phyloP scores from a whole-genome alignment of 345 rosid genomes.

The Dipteronia sinensis region DNA sequence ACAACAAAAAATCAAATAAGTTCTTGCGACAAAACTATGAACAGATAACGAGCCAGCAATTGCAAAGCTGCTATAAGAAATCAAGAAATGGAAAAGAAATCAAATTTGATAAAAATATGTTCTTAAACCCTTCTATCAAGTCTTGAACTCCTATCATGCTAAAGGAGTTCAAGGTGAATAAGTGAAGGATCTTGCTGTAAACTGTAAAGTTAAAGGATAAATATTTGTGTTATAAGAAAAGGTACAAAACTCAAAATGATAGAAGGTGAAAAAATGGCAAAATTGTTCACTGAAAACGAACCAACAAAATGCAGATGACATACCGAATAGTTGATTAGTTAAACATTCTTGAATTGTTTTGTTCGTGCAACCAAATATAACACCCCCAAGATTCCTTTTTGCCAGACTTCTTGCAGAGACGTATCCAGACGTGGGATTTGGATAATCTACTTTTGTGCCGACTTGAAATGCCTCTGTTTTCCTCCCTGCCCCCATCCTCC shows the following conservation, averaged over 20 bases:
- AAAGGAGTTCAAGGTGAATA: background rate
- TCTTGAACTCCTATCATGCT: background rate
- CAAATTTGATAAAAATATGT: background rate
- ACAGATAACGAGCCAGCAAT: constrained; percentile 14
- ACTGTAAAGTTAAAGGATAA: background rate
- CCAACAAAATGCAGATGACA: constrained; percentile 23
- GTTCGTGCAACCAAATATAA: constrained; percentile 70
- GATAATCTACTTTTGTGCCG: constrained; percentile 11
- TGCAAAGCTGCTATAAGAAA: constrained; percentile 13
- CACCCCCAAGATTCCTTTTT: constrained; percentile 66
- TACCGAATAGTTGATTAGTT: constrained; percentile 66
- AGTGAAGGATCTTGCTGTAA: background rate
- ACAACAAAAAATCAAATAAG: constrained; percentile 2
- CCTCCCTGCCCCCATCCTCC: constrained; percentile 57
- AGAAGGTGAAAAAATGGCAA: background rate
- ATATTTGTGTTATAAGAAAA: background rate
- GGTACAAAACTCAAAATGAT: background rate
- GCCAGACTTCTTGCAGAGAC: constrained; percentile 43
- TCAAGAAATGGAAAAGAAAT: background rate
- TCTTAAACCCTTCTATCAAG: background rate
- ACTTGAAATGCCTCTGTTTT: constrained; percentile 12
- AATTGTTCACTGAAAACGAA: background rate
- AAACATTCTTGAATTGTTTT: constrained; percentile 61
- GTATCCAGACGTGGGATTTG: background rate
- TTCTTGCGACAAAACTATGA: constrained; percentile 8